Evolutionary conservation across 2,329 filamentous ascomycete species (phyloP).

Genomic region (Aspergillus pseudoglaucus): DNA sequence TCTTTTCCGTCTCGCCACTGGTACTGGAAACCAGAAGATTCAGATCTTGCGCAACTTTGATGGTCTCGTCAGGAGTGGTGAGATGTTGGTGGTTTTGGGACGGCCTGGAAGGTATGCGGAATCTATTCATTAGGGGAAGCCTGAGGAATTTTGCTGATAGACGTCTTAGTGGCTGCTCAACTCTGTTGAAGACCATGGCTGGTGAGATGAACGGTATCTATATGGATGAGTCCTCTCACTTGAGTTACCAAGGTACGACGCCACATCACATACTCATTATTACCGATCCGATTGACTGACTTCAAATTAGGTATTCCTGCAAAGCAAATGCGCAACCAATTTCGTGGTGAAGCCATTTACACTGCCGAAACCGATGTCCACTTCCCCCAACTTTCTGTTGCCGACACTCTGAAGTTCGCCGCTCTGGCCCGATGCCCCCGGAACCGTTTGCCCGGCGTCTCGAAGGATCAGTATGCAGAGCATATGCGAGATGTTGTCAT

Average conservation of each 20-base stretch:
- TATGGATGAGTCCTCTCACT: constrained; percentile 61
- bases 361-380: constrained; percentile 79
- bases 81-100: constrained; percentile 54
- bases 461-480: constrained; percentile 37
- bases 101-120: constrained; percentile 34
- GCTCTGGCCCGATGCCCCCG: constrained; percentile 56
- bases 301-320: constrained; percentile 21
- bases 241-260: constrained; percentile 65
- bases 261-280: constrained; percentile 32
- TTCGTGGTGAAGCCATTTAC: constrained; percentile 81
- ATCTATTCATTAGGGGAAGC: not conserved
- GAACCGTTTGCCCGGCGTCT: constrained; percentile 34
- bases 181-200: constrained; percentile 75
- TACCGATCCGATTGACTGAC: not conserved
- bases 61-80: constrained; percentile 53
- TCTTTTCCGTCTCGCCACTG: constrained; percentile 26
- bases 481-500: constrained; percentile 43
- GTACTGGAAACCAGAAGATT: constrained; percentile 42
- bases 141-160: constrained; percentile 3
- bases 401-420: constrained; percentile 72
- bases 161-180: constrained; percentile 57
- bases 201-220: constrained; percentile 78
- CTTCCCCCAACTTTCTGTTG: constrained; percentile 70
- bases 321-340: constrained; percentile 63
- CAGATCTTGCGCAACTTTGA: constrained; percentile 60